A percentile compares a stretch with the other conserved stretches of the same genome.
These are phyloP conservation scores for Diaporthe caulivora DNA, from an alignment of 2,329 filamentous ascomycete genomes.

Conservation along the genomic window DNA sequence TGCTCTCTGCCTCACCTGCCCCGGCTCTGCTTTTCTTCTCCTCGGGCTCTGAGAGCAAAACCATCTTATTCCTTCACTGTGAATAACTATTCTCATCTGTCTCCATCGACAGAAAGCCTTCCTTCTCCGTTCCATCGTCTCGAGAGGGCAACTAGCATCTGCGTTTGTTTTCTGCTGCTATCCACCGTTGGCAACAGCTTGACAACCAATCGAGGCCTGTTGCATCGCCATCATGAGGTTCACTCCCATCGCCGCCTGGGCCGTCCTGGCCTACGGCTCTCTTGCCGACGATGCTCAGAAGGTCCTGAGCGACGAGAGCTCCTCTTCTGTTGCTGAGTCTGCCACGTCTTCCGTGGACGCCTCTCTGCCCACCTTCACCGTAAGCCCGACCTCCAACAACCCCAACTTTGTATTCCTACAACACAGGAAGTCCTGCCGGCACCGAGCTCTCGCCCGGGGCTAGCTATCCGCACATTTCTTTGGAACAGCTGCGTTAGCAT, in stretches of 20 bases:
- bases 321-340: slow-evolving; percentile 58
- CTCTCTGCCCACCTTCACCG: slow-evolving; percentile 86
- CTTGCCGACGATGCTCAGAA: slow-evolving; percentile 76
- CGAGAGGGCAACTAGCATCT: slow-evolving; percentile 19
- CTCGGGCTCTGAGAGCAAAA: slow-evolving; percentile 54
- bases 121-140: slow-evolving; percentile 18
- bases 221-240: slow-evolving; percentile 78
- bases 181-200: slow-evolving; percentile 28
- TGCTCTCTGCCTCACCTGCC: slow-evolving; percentile 2
- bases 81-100: slow-evolving; percentile 45
- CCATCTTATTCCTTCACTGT: slow-evolving; percentile 46
- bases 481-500: background rate
- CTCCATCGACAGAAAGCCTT: slow-evolving; percentile 40
- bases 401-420: background rate
- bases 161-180: slow-evolving; percentile 32
- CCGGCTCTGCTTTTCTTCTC: slow-evolving; percentile 43
- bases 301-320: slow-evolving; percentile 60
- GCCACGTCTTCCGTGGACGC: slow-evolving; percentile 68
- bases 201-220: background rate
- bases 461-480: background rate
- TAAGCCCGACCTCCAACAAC: slow-evolving; percentile 63
- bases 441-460: slow-evolving; percentile 19
- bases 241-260: slow-evolving; percentile 81
- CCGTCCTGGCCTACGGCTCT: slow-evolving; percentile 77
- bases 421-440: slow-evolving; percentile 12